These are phyloP conservation scores for Plectranthus barbatus DNA, from an alignment of 257 asterid genomes.

Conservation along the genomic window DNA sequence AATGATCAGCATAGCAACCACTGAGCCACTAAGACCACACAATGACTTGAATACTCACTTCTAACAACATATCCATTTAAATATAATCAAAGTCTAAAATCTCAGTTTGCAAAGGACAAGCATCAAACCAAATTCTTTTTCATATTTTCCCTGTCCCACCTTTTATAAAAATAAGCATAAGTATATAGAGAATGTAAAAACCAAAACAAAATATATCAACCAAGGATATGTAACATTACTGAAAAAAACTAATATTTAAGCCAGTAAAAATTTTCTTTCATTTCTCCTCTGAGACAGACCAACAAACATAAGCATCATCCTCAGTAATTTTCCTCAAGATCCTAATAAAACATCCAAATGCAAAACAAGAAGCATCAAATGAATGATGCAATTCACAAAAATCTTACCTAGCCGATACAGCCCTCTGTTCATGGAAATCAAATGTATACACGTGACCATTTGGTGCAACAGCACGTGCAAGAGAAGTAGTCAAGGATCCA, in stretches of 20 bases:
- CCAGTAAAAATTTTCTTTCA: not conserved
- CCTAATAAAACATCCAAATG: not conserved
- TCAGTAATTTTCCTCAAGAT: not conserved
- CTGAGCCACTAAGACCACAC: not conserved
- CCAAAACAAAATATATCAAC: not conserved
- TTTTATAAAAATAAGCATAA: not conserved
- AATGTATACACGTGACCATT: slow-evolving; percentile 79
- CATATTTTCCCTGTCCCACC: not conserved
- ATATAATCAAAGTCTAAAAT: not conserved
- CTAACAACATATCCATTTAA: not conserved
- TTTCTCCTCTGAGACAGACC: not conserved
- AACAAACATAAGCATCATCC: not conserved
- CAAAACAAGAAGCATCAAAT: not conserved
- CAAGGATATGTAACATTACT: not conserved
- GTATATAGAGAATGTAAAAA: no score
- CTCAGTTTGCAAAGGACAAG: not conserved
- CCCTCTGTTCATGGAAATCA: slow-evolving; percentile 96
- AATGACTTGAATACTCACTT: no score
- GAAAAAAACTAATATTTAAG: not conserved
- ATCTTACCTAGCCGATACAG: slow-evolving; percentile 80
- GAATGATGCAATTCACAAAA: not conserved
- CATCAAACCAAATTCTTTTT: not conserved
- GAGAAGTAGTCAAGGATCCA: slow-evolving; percentile 84
- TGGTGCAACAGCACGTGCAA: slow-evolving; percentile 86
- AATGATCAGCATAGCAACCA: not conserved